These are phyloP conservation scores for Gymnopus androsaceus DNA, from an alignment of 1,284 basidiomycete genomes.

Conservation along the genomic window DNA sequence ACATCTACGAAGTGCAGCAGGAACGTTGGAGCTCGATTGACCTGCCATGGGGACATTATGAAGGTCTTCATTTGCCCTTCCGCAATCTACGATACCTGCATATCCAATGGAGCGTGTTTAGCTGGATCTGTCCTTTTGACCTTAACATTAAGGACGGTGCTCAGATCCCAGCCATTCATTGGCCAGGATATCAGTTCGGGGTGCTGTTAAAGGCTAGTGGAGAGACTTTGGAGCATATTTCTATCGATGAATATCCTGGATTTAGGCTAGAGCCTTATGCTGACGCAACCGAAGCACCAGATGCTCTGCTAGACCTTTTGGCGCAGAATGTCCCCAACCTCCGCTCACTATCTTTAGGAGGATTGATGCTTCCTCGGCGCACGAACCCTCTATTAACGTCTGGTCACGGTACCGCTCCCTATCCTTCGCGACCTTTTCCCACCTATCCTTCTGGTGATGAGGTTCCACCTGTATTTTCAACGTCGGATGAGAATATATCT, in stretches of 20 bases:
- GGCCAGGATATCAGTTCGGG: constrained; percentile 3
- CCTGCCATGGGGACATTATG: constrained; percentile 1
- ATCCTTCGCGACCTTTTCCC: background rate
- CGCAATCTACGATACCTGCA: background rate
- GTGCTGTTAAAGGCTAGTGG: background rate
- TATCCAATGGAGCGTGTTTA: constrained; percentile 8
- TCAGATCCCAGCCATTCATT: background rate
- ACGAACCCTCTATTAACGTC: background rate
- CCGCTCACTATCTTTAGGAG: background rate
- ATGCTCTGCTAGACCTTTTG: background rate
- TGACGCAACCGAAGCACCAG: background rate
- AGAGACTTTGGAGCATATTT: background rate
- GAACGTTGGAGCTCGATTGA: background rate
- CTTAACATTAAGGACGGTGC: background rate
- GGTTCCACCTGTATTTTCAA: background rate
- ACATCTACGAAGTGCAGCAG: background rate
- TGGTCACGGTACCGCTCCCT: background rate
- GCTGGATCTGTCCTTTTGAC: background rate
- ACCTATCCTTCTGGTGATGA: background rate
- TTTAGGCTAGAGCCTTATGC: background rate
- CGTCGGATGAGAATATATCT: background rate
- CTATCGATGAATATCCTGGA: constrained; percentile 9
- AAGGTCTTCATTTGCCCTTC: background rate
- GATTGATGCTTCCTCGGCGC: background rate
- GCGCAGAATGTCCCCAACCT: background rate